These are phyloP conservation scores for Calonectria pseudoturangicola DNA, from an alignment of 2,329 filamentous ascomycete species.

Conservation along the genomic window DNA sequence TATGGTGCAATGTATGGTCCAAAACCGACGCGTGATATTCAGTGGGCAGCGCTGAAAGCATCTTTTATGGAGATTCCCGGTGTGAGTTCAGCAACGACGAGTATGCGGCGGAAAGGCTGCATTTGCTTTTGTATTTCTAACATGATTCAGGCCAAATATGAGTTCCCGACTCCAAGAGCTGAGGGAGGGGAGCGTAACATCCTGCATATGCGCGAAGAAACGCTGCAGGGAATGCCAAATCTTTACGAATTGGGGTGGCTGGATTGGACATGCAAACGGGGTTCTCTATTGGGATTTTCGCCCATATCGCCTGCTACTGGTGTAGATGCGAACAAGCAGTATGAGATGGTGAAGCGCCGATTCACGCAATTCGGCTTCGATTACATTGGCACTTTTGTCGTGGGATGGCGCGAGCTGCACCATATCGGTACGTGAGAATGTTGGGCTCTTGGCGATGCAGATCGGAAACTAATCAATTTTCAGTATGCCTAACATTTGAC, in stretches of 20 bases:
- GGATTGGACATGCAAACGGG: slow-evolving; percentile 9
- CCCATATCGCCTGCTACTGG: slow-evolving; percentile 21
- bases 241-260: slow-evolving; percentile 10
- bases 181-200: background rate
- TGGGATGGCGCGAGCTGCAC: slow-evolving; percentile 35
- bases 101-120: background rate
- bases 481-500: slow-evolving; percentile 2
- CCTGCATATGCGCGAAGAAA: slow-evolving; percentile 6
- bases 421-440: slow-evolving; percentile 14
- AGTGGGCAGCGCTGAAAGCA: slow-evolving; percentile 5
- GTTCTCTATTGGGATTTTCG: slow-evolving; percentile 6
- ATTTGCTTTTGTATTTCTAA: background rate
- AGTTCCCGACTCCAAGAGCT: background rate
- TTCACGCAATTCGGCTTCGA: slow-evolving; percentile 32
- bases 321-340: slow-evolving; percentile 20
- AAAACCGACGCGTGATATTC: slow-evolving; percentile 3
- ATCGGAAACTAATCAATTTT: background rate
- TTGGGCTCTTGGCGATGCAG: no score
- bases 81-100: background rate
- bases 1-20: slow-evolving; percentile 21
- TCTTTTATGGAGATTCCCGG: slow-evolving; percentile 12
- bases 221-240: background rate
- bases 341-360: slow-evolving; percentile 22
- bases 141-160: slow-evolving; percentile 1
- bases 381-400: slow-evolving; percentile 34